Evolutionary conservation across 495 filamentous ascomycete species (phyloP), one percentile per base, ranked within the genome.

Genomic region (Aspergillus campestris): DNA sequence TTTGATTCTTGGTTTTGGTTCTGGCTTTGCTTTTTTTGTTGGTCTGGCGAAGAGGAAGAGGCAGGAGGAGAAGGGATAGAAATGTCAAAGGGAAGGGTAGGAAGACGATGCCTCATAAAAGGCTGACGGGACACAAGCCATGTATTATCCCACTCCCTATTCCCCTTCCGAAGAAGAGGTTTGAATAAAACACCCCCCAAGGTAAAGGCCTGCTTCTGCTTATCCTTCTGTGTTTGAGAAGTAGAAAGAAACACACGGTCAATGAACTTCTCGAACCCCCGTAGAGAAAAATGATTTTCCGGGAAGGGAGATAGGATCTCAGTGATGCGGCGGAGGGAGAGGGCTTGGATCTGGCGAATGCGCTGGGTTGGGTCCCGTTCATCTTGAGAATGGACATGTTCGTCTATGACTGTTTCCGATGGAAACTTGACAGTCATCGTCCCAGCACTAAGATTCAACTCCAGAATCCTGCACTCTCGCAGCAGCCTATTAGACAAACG

Each of bases 81-180:
- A 3, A 8, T 36, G 12, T 27, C 36, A 29, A 34, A 40, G 11
- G 28, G 48, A 15, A 45, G 31, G 4, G 44, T 43, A 14, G 59
- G 60, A 3, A 45, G 32, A 11, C 58, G 57, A 15, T 52, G 51
- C 13, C 53, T 59, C 52, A 61, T 62, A 48, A 67, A 74, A 10
- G 73, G 73, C 49, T 79, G 71, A 10, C 79, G 71, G 35, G 65
- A 69, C 1, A 82, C 58, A 8, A 63, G 50, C 75, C 75, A 80
- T 27, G 59, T 62, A 51, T 56, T 62, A 0, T 40, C 42, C 35
- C 51, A 28, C 42, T 43, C 35, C 36, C 6, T 54, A 10, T 1
- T 44, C 29, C 1, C 43, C 10, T 34, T 29, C 13, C 51, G 38
- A 6, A 54, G 15, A 8, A 80, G 49, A 8, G 77, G 79, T 13